Evolutionary conservation across 2,329 filamentous ascomycete species (phyloP), one percentile per base, ranked within the genome.

Genomic region (Calonectria pauciramosa): DNA sequence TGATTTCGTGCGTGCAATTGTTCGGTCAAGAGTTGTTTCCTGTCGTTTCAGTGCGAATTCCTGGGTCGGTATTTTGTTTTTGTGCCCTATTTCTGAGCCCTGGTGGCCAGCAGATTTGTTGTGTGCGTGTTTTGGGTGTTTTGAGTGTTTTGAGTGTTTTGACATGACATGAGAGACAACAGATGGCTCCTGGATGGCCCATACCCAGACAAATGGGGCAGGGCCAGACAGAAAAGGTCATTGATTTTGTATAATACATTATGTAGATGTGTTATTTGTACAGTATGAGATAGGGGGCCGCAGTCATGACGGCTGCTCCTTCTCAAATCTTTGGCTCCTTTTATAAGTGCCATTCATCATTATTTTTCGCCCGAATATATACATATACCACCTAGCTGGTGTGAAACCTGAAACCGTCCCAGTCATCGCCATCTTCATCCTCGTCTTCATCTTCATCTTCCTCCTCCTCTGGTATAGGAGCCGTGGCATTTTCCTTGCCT

Each of bases 401-500:
- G 20, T 80, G 82, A 76, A 91, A 91, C 38, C 90, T 84, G 77
- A 93, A 93, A 2, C 88, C 91, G 73, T 90, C 90, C 84, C 92
- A 94, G 69, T 92, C 92, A 6, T 89, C 88, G 0, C 85, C 85
- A 0, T 84, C 88, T 2, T 88, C 88, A 83, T 89, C 89, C 0
- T 90, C 87, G 0, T 88, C 86, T 0, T 88, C 88, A 2, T 89
- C 87, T 0, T 87, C 86, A 3, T 86, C 86, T 2, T 87, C 86
- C 0, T 85, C 84, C 1, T 84, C 80, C 28, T 85, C 81, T 18
- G 83, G 82, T 8, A 80, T 81, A 3, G 75, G 79, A 11, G 76
- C 77, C 65, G 82, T 79, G n/a, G 78, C 60, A 52, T 81, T 83
- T 63, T 82, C 85, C 71, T 85, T 83, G 26, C 73, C 81, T 20